Evolutionary conservation across 75 land plant genomes (phyloP), one percentile per base, ranked within the genome.

Genomic region (Picea sitchensis): DNA sequence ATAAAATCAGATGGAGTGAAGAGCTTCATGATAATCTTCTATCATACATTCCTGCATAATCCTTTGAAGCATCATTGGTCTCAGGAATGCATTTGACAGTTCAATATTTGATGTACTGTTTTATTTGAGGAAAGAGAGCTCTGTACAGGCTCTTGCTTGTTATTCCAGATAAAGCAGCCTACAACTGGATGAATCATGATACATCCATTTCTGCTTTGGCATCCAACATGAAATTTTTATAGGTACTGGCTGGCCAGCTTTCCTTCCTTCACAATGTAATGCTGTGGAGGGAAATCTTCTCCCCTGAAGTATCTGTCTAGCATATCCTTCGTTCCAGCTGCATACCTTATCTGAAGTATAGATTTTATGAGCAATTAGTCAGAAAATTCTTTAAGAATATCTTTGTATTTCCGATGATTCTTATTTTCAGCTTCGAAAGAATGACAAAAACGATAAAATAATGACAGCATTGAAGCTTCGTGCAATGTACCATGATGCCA

Each of bases 221-320:
- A 47, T 47, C 51, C 51, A 41, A 9, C 51, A 20, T 7, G 51
- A 18, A 18, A 41, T 41, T 6, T 21, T 78, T 61, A 83, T 36
- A 58, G 92, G 77, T 96, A 96, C 83, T 96, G 98, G 69, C 85
- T 79, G 26, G 98, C 98, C 0, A 94, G 61, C 76, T 90, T 72
- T n/a, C 98, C 98, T 26, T 90, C 94, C 80, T 91, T 90, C 61
- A 96, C 98, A 65, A 96, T 96, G 86, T 94, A 94, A 64, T 96
- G 79, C 65, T 92, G 88, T 38, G 81, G 80, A 32, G 94, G 94
- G 63, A 96, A 96, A 1, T 88, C 90, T 80, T 94, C 88, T 14
- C 92, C 92, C 78, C 86, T 92, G 93, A 96, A 96, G 85, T 86
- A 92, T 78, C 80, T 84, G 36, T 94, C 94, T 31, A 96, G 85